Conservation (phyloP, 257 asterid species). For the Rubia yunnanensis region DNA sequence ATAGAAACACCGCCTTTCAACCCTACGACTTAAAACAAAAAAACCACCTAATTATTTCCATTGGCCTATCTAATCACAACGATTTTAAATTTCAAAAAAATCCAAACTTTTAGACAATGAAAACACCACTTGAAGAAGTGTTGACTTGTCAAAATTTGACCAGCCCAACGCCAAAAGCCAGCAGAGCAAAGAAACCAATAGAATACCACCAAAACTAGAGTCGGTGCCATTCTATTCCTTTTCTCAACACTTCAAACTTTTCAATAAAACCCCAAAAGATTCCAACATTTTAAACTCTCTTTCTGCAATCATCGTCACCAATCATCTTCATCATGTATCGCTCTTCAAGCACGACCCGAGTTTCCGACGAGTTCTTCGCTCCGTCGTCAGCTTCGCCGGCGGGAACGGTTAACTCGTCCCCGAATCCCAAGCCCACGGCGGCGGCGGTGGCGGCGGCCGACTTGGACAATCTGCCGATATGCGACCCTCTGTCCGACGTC, state of each 20-base stretch:
- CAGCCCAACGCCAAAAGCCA: no score
- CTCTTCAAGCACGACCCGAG: conserved; percentile 45
- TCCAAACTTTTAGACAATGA: no score
- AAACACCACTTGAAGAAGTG: no score
- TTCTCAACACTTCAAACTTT: neutral
- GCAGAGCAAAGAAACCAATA: no score
- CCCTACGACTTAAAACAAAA: no score
- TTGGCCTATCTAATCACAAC: no score
- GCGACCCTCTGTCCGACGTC: conserved; percentile 40
- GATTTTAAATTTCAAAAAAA: no score
- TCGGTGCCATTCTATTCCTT: neutral
- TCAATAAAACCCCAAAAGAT: neutral
- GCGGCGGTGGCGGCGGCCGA: conserved; percentile 13
- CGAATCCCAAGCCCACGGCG: conserved; percentile 15
- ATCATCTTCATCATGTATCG: conserved; percentile 36
- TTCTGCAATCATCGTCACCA: neutral
- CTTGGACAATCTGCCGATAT: conserved; percentile 32
- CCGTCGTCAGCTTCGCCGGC: neutral
- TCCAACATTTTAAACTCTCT: neutral
- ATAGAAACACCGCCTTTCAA: no score
- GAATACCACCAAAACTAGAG: neutral
- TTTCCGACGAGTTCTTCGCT: conserved; percentile 58
- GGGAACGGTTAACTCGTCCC: conserved; percentile 10
- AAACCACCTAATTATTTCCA: no score
- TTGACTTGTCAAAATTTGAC: conserved; percentile 1